phyloP scores from a whole-genome alignment of 441 rosid species.

The Corymbia citriodora region DNA sequence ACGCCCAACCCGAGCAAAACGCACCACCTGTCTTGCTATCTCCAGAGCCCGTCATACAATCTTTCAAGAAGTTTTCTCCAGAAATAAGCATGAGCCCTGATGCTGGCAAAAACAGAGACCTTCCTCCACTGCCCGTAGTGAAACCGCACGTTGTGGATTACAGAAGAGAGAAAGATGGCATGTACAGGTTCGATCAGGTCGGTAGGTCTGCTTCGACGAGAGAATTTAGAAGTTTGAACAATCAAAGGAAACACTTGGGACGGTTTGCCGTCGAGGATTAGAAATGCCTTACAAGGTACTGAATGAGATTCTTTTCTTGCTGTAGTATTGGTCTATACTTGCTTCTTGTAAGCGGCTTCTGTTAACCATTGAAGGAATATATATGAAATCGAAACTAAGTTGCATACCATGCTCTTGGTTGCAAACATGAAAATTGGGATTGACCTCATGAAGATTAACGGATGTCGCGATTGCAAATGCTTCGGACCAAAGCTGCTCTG shows the following conservation, averaged over 20 bases:
- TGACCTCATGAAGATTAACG: not conserved
- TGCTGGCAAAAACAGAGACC: conserved; percentile 8
- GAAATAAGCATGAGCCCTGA: conserved; percentile 12
- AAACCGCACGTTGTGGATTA: conserved; percentile 11
- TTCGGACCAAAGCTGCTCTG: not conserved
- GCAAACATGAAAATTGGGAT: not conserved
- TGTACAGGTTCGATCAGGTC: conserved; percentile 30
- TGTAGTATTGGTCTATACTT: not conserved
- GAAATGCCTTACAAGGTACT: not conserved
- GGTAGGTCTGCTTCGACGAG: conserved; percentile 41
- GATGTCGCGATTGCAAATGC: not conserved
- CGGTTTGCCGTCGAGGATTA: conserved; percentile 21
- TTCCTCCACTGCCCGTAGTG: conserved; percentile 34
- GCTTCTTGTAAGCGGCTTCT: not conserved
- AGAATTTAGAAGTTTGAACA: conserved; percentile 29
- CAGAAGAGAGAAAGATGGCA: conserved; percentile 8
- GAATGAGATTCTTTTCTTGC: not conserved
- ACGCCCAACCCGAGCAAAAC: not conserved
- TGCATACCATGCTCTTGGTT: not conserved
- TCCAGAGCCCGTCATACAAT: not conserved
- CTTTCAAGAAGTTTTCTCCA: conserved; percentile 8
- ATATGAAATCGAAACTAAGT: not conserved
- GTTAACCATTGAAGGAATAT: not conserved
- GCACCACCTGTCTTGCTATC: conserved; percentile 6
- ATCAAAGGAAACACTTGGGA: conserved; percentile 24